Conservation (phyloP, 2,329 filamentous ascomycete genomes). For the Fusarium falciforme region DNA sequence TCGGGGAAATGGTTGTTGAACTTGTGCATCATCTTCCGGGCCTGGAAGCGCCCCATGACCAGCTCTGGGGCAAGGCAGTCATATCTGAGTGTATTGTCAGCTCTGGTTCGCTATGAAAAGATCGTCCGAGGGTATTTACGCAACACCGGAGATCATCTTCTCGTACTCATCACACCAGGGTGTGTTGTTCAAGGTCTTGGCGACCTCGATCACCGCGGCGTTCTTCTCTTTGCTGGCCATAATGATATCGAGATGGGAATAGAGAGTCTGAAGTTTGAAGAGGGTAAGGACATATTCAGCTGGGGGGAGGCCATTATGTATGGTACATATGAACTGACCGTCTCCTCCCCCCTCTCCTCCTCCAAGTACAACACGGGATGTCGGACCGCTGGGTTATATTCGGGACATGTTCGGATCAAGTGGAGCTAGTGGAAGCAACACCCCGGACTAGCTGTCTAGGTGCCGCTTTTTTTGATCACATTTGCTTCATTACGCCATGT, state of each 20-base stretch:
- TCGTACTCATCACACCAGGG: slow-evolving; percentile 32
- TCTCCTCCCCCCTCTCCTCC: not conserved
- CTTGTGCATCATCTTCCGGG: slow-evolving; percentile 4
- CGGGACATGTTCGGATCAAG: not conserved
- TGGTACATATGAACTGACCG: not conserved
- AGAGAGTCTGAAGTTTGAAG: not conserved
- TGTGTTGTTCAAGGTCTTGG: slow-evolving; percentile 8
- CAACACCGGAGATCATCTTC: slow-evolving; percentile 31
- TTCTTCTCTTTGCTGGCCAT: not conserved
- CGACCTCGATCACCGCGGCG: slow-evolving; percentile 6
- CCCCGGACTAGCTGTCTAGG: no score
- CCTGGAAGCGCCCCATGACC: not conserved
- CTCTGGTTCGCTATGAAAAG: not conserved
- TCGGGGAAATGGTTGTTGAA: slow-evolving; percentile 22
- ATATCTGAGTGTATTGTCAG: not conserved
- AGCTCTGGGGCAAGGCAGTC: slow-evolving; percentile 10
- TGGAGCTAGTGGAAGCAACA: not conserved
- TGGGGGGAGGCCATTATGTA: not conserved
- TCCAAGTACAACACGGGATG: not conserved
- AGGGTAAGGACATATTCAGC: not conserved
- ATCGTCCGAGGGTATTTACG: not conserved
- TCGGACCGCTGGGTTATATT: not conserved
- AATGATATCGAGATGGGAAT: not conserved
- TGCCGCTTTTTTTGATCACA: no score
- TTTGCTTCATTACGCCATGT: no score